Percentiles rank a stretch among this genome's conserved stretches.
These are phyloP conservation scores for Nakataea oryzae DNA, from an alignment of 2,329 filamentous ascomycete genomes.

Conservation along the genomic window DNA sequence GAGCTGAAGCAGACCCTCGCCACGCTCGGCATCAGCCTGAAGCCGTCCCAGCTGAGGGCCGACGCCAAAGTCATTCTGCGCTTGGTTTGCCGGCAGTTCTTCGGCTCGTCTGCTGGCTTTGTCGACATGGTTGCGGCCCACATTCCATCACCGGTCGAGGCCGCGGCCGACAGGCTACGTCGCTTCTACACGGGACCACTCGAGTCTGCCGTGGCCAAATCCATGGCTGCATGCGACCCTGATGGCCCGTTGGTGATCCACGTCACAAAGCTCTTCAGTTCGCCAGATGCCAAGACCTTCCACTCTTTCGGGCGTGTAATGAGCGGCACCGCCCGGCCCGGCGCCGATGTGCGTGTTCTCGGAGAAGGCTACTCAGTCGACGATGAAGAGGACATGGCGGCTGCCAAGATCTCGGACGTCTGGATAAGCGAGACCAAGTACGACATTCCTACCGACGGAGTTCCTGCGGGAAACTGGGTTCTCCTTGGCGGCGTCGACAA, in stretches of 20 bases:
- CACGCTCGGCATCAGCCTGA: slow-evolving; percentile 72
- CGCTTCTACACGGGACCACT: slow-evolving; percentile 86
- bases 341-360: slow-evolving; percentile 76
- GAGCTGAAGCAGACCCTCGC: slow-evolving; percentile 72
- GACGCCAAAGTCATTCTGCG: slow-evolving; percentile 85
- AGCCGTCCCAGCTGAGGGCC: slow-evolving; percentile 83
- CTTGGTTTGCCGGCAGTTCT: slow-evolving; percentile 89
- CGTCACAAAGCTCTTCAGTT: slow-evolving; percentile 87
- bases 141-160: slow-evolving; percentile 75
- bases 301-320: slow-evolving; percentile 84
- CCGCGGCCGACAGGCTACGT: slow-evolving; percentile 65
- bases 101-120: slow-evolving; percentile 79
- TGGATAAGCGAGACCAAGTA: slow-evolving; percentile 91
- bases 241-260: slow-evolving; percentile 89
- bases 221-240: slow-evolving; percentile 75
- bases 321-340: slow-evolving; percentile 79
- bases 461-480: slow-evolving; percentile 89
- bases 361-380: slow-evolving; percentile 94
- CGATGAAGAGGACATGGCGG: slow-evolving; percentile 94
- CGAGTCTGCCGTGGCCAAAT: slow-evolving; percentile 67
- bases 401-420: slow-evolving; percentile 73
- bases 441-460: slow-evolving; percentile 80
- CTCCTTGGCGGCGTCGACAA: slow-evolving; percentile 91
- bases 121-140: slow-evolving; percentile 93
- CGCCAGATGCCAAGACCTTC: slow-evolving; percentile 82